phyloP scores from a whole-genome alignment of 345 rosid genomes.

The Eucalyptus melliodora region DNA sequence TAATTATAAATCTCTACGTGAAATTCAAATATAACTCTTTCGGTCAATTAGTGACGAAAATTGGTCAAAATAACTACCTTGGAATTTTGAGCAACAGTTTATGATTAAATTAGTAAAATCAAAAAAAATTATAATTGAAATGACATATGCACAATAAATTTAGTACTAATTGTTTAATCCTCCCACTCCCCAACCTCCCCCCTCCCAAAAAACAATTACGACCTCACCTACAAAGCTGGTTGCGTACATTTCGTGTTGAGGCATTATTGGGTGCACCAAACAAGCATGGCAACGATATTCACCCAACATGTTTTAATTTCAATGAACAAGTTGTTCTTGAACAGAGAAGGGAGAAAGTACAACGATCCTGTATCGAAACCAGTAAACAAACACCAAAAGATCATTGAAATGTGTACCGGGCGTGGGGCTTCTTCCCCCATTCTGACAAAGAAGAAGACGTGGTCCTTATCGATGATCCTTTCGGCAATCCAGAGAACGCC shows the following conservation, averaged over 20 bases:
- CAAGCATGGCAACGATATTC: not conserved
- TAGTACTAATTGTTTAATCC: not conserved
- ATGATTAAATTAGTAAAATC: not conserved
- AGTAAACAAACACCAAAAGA: not conserved
- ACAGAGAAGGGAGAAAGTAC: not conserved
- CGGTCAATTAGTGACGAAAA: not conserved
- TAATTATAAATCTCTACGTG: fast-evolving
- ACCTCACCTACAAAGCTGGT: not conserved
- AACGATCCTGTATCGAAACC: not conserved
- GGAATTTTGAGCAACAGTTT: not conserved
- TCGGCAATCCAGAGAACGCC: not conserved
- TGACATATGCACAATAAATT: fast-evolving
- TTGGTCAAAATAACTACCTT: not conserved
- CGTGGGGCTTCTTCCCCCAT: not conserved
- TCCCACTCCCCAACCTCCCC: not conserved
- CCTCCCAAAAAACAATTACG: not conserved
- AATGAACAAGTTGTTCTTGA: not conserved
- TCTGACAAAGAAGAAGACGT: not conserved
- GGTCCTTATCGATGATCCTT: not conserved
- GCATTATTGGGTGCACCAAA: not conserved
- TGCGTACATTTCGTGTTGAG: not conserved
- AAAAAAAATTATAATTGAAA: not conserved
- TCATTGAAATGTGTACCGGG: not conserved
- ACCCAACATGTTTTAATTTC: not conserved
- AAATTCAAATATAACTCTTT: not conserved